A percentile compares a stretch with the other conserved stretches of the same genome.
Evolutionary conservation across 805 yeast genomes (phyloP).

Genomic region (Candida parachauliodes): DNA sequence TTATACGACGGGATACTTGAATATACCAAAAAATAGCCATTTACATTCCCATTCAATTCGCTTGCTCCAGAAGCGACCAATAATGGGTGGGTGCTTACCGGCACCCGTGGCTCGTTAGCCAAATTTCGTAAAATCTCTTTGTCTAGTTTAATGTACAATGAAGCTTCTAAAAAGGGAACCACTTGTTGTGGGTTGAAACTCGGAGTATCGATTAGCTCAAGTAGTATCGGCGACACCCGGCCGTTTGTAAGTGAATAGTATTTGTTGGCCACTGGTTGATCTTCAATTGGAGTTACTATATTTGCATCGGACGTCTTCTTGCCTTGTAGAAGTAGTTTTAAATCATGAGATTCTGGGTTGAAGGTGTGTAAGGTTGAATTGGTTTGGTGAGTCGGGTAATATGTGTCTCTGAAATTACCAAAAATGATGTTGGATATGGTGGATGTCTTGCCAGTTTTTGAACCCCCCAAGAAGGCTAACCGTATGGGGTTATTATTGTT

Average conservation of each 20-base stretch:
- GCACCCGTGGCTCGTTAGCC: constrained; percentile 58
- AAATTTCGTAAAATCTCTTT: constrained; percentile 56
- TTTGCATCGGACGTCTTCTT: constrained; percentile 1
- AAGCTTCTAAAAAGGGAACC: constrained; percentile 74
- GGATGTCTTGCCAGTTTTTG: constrained; percentile 59
- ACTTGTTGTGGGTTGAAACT: constrained; percentile 62
- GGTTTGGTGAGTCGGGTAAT: constrained; percentile 68
- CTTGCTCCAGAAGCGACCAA: constrained; percentile 77
- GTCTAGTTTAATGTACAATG: constrained; percentile 59
- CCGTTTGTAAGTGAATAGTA: too few species aligned
- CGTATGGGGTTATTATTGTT: constrained; percentile 44
- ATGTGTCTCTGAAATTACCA: constrained; percentile 57
- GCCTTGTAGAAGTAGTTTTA: constrained; percentile 24
- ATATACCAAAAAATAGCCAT: constrained; percentile 69
- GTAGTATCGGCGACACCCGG: constrained; percentile 47
- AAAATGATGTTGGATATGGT: constrained; percentile 47
- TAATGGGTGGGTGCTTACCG: constrained; percentile 63
- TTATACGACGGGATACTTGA: constrained; percentile 60
- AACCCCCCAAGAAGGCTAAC: constrained; percentile 59
- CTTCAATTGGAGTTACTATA: neutral
- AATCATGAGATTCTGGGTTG: constrained; percentile 29
- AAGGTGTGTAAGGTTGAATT: constrained; percentile 57
- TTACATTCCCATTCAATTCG: constrained; percentile 70
- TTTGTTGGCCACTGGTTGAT: neutral
- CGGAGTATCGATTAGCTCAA: constrained; percentile 75